Base-by-base conservation (phyloP, 495 filamentous ascomycete species). In the Sphaerosporella brunnea region DNA sequence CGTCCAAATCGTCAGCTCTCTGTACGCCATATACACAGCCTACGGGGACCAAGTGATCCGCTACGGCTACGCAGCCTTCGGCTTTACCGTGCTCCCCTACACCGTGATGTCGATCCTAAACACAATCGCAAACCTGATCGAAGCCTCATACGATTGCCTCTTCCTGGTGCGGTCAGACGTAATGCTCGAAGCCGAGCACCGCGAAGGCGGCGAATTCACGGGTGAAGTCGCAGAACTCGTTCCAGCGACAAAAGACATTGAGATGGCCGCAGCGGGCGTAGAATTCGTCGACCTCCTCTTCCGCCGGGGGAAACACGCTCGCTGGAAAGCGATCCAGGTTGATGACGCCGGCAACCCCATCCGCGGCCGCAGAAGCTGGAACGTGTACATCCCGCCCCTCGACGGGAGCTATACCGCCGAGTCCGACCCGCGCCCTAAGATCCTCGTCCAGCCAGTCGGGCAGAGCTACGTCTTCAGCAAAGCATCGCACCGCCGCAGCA, bases 71-170 rank as follows among this genome's bases (percentile, higher is more conserved):
- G 65, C 67, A 0, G 66, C 68, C 10, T 70, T 65, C 45, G 65
- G 67, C 9, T 61, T 70, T 15, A 68, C 68, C 1, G 67, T 70
- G 3, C 36, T 63, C 2, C 68, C 75, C 0, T 83, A 82, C 60
- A 73, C 78, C 32, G 62, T 81, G 32, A 71, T 83, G 47, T 80
- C 78, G 3, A 74, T 82, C 48, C 67, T 75, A 21, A 82, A 82
- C 60, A 69, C 71, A 7, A 69, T 68, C n/a, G 67, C 62, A 3
- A 61, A 59, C 24, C 42, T 67, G 16, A 38, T 62, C 18, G 60
- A 56, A 19, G 59, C 65, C 1, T 56, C 63, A 15, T 70, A 70
- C 49, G 54, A 66, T 23, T 56, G 55, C 1, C 32, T 69, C 1
- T 69, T 62, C 50, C 58, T 70, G 21, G 56, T 70, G 18, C 55